Evolutionary conservation across 1,284 basidiomycete species (phyloP).

Genomic region (Puccinia novopanici): DNA sequence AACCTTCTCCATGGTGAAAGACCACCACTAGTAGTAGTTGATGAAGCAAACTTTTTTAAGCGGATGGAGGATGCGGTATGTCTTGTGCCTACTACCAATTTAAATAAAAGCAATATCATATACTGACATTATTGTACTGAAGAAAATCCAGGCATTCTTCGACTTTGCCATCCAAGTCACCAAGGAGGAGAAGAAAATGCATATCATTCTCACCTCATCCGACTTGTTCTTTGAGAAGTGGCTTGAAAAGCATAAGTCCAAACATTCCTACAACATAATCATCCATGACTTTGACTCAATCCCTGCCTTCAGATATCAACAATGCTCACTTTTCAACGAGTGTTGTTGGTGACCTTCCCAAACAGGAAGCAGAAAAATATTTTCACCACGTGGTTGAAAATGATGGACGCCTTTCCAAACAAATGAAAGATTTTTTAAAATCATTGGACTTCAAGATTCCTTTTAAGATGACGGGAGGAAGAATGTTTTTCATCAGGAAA

Average conservation of each 20-base stretch:
- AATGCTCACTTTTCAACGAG: background rate
- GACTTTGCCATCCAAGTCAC: conserved; percentile 12
- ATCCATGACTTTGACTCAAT: background rate
- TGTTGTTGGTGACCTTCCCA: conserved; percentile 6
- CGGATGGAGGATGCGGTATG: background rate
- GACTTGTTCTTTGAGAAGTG: background rate
- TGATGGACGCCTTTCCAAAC: background rate
- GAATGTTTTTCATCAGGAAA: conserved; percentile 1
- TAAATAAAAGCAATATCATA: background rate
- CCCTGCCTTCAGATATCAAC: conserved; percentile 1
- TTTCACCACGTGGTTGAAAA: conserved; percentile 1
- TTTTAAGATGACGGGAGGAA: too few relatives aligned
- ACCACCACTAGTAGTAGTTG: background rate
- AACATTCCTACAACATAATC: conserved; percentile 3
- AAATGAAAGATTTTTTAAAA: conserved; percentile 7
- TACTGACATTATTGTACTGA: conserved; percentile 2
- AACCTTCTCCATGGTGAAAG: conserved; percentile 7
- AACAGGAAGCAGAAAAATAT: conserved; percentile 4
- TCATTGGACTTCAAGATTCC: conserved; percentile 14
- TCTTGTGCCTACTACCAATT: background rate
- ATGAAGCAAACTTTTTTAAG: background rate
- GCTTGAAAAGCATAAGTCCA: background rate
- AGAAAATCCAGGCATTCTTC: background rate
- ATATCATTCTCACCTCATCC: conserved; percentile 3
- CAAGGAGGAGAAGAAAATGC: background rate